These are phyloP conservation scores for Populus tomentosa DNA, from an alignment of 441 rosid genomes.

Conservation along the genomic window DNA sequence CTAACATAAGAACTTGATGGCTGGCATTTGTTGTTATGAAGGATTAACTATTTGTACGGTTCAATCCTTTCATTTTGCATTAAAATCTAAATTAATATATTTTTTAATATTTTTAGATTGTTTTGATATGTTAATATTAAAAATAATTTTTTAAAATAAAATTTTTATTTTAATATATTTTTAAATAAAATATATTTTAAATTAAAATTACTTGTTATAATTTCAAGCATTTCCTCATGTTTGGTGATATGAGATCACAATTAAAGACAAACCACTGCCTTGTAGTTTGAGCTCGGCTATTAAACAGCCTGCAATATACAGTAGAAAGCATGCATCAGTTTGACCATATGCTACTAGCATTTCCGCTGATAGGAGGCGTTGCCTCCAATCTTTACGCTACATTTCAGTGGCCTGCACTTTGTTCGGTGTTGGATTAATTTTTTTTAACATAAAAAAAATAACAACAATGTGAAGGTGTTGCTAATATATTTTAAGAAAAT, in stretches of 20 bases:
- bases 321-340: slow-evolving; percentile 84
- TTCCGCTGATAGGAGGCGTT: slow-evolving; percentile 69
- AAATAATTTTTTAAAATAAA: no score
- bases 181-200: no score
- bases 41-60: no score
- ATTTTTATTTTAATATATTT: no score
- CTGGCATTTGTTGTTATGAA: not conserved
- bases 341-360: slow-evolving; percentile 84
- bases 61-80: not conserved
- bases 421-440: no score
- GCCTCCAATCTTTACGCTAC: slow-evolving; percentile 99
- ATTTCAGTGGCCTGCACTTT: not conserved
- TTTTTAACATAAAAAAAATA: no score
- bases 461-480: no score
- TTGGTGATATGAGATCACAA: not conserved
- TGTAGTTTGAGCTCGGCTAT: slow-evolving; percentile 62
- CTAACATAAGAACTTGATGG: not conserved
- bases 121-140: no score
- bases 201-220: no score
- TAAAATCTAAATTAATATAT: not conserved
- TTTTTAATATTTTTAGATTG: no score
- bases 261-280: slow-evolving; percentile 44
- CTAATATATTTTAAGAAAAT: no score
- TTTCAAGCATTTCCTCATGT: no score
- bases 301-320: slow-evolving; percentile 63